phyloP scores from a whole-genome alignment of 2,329 filamentous ascomycete species.

The Trichoderma harzianum region DNA sequence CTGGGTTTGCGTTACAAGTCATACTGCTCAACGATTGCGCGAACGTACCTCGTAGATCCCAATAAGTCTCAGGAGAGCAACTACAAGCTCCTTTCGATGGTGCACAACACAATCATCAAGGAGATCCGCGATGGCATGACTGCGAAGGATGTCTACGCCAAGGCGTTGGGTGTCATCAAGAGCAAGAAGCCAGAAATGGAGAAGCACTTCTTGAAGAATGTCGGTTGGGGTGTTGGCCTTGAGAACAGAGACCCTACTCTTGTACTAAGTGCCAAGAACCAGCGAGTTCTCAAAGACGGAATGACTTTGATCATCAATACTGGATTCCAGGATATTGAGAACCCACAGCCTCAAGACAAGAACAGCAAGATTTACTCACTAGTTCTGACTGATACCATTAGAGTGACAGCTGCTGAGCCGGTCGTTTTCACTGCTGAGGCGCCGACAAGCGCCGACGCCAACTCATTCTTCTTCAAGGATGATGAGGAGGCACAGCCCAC shows the following conservation, averaged over 20 bases:
- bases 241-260: constrained; percentile 84
- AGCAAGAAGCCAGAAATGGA: constrained; percentile 93
- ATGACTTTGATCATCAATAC: constrained; percentile 95
- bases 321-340: constrained; percentile 84
- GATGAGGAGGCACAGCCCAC: constrained; percentile 83
- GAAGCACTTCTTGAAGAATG: constrained; percentile 89
- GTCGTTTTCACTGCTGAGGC: constrained; percentile 93
- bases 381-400: constrained; percentile 87
- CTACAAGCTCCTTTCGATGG: constrained; percentile 80
- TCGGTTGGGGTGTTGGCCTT: constrained; percentile 88
- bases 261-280: constrained; percentile 82
- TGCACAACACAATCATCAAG: constrained; percentile 88
- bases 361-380: constrained; percentile 86
- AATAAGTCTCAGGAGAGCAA: constrained; percentile 94
- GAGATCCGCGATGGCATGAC: constrained; percentile 82
- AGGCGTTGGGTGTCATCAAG: constrained; percentile 75
- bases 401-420: constrained; percentile 73
- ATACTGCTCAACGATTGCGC: constrained; percentile 86
- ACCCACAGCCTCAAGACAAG: constrained; percentile 83
- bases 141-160: constrained; percentile 88
- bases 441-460: constrained; percentile 84
- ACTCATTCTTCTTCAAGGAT: constrained; percentile 98
- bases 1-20: constrained; percentile 94
- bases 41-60: constrained; percentile 94
- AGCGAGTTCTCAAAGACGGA: constrained; percentile 79